Conservation (phyloP, 768 basidiomycete species). For the Filobasidium floriforme region DNA sequence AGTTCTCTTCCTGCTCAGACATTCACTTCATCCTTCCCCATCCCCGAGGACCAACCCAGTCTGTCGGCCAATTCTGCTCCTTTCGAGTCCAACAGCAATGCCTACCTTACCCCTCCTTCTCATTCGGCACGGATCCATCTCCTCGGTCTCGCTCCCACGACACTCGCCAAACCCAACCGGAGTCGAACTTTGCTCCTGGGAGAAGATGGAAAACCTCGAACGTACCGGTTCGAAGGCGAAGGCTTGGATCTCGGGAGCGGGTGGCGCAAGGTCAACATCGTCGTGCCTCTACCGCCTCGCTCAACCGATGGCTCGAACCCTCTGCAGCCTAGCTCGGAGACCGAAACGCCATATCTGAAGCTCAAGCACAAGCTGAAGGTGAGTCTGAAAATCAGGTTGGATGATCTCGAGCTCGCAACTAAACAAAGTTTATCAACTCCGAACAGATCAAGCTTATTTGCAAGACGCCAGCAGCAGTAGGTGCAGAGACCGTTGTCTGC, state of each 20-base stretch:
- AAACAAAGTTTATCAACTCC: conserved; percentile 16
- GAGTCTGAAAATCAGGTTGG: conserved; percentile 31
- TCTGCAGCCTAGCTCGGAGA: conserved; percentile 29
- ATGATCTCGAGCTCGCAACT: background rate
- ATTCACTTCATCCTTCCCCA: conserved; percentile 31
- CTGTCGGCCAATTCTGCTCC: conserved; percentile 10
- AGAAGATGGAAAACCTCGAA: conserved; percentile 38
- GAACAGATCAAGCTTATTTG: conserved; percentile 12
- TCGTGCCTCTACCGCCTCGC: conserved; percentile 38
- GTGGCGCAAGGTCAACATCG: conserved; percentile 42
- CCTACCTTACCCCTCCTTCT: conserved; percentile 31
- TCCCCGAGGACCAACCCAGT: conserved; percentile 36
- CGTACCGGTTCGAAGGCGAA: conserved; percentile 38
- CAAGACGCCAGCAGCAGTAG: background rate
- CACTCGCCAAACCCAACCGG: conserved; percentile 16
- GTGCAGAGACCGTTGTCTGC: conserved; percentile 30
- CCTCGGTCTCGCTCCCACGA: conserved; percentile 19
- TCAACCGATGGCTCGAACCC: conserved; percentile 13
- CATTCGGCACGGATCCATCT: conserved; percentile 24
- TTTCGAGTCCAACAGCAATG: conserved; percentile 10
- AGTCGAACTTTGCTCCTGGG: conserved; percentile 27
- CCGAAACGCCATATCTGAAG: conserved; percentile 36
- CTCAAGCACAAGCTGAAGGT: conserved; percentile 42
- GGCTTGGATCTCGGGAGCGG: conserved; percentile 35
- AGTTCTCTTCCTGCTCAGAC: conserved; percentile 30